Percentiles rank a stretch among this genome's conserved stretches.
These are phyloP conservation scores for Lobosporangium transversale DNA, from an alignment of 192 early-diverging fungal genomes.

Conservation along the genomic window DNA sequence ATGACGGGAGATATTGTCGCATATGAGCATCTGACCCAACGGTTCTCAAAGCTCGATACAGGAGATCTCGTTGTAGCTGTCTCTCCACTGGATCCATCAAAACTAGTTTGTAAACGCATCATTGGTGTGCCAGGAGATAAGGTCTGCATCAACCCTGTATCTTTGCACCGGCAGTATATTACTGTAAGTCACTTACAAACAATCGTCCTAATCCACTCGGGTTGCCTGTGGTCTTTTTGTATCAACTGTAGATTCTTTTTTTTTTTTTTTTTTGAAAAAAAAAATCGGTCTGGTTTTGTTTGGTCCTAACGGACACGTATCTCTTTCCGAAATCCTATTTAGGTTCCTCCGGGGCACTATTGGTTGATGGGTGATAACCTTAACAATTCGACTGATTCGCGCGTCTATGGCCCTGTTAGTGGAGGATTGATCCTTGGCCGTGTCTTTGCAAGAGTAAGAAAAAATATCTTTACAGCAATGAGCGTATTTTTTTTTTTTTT, in stretches of 20 bases:
- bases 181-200: conserved; percentile 54
- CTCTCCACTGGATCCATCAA: conserved; percentile 74
- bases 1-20: conserved; percentile 81
- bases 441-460: conserved; percentile 70
- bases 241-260: too few species aligned
- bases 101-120: conserved; percentile 83
- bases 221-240: too few species aligned
- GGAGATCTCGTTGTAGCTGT: conserved; percentile 86
- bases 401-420: conserved; percentile 88
- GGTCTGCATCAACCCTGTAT: conserved; percentile 81
- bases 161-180: conserved; percentile 64
- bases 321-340: not conserved
- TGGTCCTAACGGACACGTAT: too few species aligned
- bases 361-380: conserved; percentile 96
- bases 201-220: too few species aligned
- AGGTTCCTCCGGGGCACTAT: conserved; percentile 88
- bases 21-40: conserved; percentile 73
- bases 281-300: too few species aligned
- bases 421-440: conserved; percentile 82
- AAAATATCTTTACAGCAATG: too few species aligned
- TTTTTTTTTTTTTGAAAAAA: too few species aligned
- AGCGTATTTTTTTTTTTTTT: too few species aligned
- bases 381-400: conserved; percentile 91
- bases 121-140: conserved; percentile 86
- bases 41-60: conserved; percentile 61